Percentiles rank a stretch among this genome's conserved stretches.
These are phyloP conservation scores for Posidonia australis DNA, from an alignment of 106 monocot species.

Conservation along the genomic window DNA sequence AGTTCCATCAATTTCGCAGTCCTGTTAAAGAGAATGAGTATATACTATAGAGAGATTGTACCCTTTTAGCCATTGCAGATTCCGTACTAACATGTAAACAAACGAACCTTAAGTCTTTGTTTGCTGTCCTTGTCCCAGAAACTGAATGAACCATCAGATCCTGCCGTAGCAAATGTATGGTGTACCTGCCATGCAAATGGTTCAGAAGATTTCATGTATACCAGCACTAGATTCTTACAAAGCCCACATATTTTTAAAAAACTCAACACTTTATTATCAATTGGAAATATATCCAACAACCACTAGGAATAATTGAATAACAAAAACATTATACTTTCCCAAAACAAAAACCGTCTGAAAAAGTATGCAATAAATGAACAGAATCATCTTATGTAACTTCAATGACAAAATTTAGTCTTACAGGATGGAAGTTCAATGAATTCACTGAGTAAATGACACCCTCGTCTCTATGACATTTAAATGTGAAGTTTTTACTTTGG, in stretches of 20 bases:
- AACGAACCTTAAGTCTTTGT: constrained; percentile 85
- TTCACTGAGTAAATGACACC: constrained; percentile 84
- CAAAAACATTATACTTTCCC: too few relatives aligned
- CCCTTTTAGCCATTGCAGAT: too few relatives aligned
- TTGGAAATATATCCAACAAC: too few relatives aligned
- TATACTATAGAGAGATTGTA: too few relatives aligned
- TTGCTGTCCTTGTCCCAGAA: constrained; percentile 99
- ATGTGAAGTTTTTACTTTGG: constrained; percentile 91
- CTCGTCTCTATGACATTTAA: constrained; percentile 89
- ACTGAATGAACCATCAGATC: constrained; percentile 96
- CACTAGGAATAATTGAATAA: too few relatives aligned
- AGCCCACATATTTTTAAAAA: neutral
- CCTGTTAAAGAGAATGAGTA: too few relatives aligned
- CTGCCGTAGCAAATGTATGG: constrained; percentile 92
- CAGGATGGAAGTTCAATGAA: constrained; percentile 87
- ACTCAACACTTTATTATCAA: neutral
- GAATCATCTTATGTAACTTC: neutral
- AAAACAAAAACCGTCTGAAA: neutral
- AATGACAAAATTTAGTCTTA: constrained; percentile 25
- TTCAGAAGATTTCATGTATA: neutral
- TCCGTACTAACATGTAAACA: neutral
- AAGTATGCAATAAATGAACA: neutral
- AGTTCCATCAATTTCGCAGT: too few relatives aligned
- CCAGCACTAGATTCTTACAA: neutral
- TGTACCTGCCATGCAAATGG: constrained; percentile 37